Evolutionary conservation across 208 protist genomes (phyloP), one percentile per base, ranked within the genome.

Genomic region (Endotrypanum monterogeii): DNA sequence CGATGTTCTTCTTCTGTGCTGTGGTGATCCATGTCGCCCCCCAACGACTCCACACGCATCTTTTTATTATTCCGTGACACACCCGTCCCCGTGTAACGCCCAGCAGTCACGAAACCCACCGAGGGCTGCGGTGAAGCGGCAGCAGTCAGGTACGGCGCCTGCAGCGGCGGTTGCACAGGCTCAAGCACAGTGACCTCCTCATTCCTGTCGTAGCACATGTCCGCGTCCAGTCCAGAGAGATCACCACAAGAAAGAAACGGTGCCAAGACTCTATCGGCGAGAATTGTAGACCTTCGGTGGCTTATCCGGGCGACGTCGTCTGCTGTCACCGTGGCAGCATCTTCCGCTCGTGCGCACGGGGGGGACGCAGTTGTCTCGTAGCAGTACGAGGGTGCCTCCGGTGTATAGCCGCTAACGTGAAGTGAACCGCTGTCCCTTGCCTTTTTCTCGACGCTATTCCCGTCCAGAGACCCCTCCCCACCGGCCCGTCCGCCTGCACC

Each of bases 201-300:
- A 25, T 81, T 71, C 0, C 89, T 73, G 66, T 93, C 85, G 81
- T 96, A 96, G 70, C 88, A 94, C 90, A 91, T 88, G 69, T 99
- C 96, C n/a, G 94, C 83, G 78, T 99, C 98, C 73, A 92, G 98
- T 18, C 96, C 98, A 23, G 74, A 87, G 6, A 99, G 83, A 81
- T 99, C 98, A 20, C 99, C 99, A 68, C 98, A 99, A 0, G 98
- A 91, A 16, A 99, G 57, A 72, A 99, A 99, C 1, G 98, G 98
- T 0, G 99, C 87, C 20, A 99, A 78, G 14, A 88, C 66, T 4
- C 72, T 39, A 28, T 50, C 55, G 23, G 50, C 68, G 32, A 66
- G 52, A 50, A 18, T 39, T 25, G 73, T 71, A 0, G 72, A 30
- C 32, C 50, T 70, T 48, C 30, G 35, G 23, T 44, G 39, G 44